Evolutionary conservation across 2,329 filamentous ascomycete species (phyloP).

Genomic region (Pseudogymnoascus sp.): DNA sequence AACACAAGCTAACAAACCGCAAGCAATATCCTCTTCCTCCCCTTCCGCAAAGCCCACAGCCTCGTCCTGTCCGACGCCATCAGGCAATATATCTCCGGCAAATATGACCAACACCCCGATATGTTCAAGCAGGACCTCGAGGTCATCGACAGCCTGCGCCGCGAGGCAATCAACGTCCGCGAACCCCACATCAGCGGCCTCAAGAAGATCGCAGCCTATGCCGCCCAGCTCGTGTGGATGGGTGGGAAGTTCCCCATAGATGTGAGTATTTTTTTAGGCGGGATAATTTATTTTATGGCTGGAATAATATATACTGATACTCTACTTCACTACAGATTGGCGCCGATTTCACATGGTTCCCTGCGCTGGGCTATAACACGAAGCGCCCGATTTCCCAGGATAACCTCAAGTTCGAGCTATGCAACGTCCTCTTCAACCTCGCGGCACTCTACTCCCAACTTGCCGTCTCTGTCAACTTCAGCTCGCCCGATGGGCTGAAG

Average conservation of each 20-base stretch:
- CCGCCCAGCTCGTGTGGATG: conserved; percentile 87
- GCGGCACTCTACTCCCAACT: conserved; percentile 90
- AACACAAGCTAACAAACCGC: neutral
- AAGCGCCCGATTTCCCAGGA: conserved; percentile 60
- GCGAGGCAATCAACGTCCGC: conserved; percentile 77
- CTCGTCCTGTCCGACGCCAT: conserved; percentile 75
- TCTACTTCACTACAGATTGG: conserved; percentile 54
- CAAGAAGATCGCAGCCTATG: conserved; percentile 81
- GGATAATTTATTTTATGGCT: neutral
- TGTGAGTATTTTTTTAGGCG: conserved; percentile 38
- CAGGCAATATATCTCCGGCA: conserved; percentile 89
- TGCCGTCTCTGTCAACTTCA: conserved; percentile 69
- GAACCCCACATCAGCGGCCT: conserved; percentile 84
- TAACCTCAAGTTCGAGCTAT: conserved; percentile 72
- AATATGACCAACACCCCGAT: conserved; percentile 97
- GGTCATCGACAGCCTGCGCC: conserved; percentile 72
- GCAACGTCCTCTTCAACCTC: conserved; percentile 89
- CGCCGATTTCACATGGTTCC: conserved; percentile 94
- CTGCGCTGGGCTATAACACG: conserved; percentile 81
- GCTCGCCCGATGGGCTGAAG: conserved; percentile 74
- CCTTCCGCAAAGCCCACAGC: conserved; percentile 77
- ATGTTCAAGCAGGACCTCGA: conserved; percentile 90
- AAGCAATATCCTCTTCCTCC: conserved; percentile 34
- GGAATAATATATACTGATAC: conserved; percentile 10
- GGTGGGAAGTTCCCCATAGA: conserved; percentile 94